Evolutionary conservation across 306 rosid genomes (phyloP).

Genomic region (Corylus avellana): DNA sequence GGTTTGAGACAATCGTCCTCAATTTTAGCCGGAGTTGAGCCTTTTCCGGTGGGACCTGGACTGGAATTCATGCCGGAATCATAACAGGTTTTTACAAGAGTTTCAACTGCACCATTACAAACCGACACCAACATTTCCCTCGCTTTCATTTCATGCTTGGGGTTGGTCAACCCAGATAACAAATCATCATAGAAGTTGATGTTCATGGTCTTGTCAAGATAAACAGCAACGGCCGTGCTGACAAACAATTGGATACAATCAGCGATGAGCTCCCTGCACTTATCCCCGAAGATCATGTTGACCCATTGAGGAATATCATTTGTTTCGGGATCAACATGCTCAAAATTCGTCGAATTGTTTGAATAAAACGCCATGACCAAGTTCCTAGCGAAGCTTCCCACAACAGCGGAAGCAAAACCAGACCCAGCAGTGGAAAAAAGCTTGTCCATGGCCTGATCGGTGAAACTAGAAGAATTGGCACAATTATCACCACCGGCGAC

Average conservation of each 20-base stretch:
- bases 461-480: constrained; percentile 22
- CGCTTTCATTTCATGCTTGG: constrained; percentile 58
- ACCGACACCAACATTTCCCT: constrained; percentile 59
- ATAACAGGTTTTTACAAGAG: constrained; percentile 58
- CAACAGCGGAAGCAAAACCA: constrained; percentile 72
- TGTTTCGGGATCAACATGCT: constrained; percentile 22
- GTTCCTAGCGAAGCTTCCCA: constrained; percentile 87
- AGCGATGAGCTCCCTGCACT: constrained; percentile 56
- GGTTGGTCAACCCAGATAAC: constrained; percentile 77
- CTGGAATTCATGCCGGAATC: constrained; percentile 19
- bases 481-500: constrained; percentile 3
- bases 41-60: constrained; percentile 24
- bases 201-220: constrained; percentile 83
- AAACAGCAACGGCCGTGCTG: constrained; percentile 71
- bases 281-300: constrained; percentile 48
- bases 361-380: constrained; percentile 50
- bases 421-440: constrained; percentile 61
- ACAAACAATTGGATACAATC: constrained; percentile 72
- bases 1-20: constrained; percentile 21
- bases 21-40: background rate
- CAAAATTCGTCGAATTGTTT: background rate
- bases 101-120: constrained; percentile 73
- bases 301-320: constrained; percentile 46
- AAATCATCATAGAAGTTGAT: constrained; percentile 71
- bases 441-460: constrained; percentile 55